Evolutionary conservation across 345 rosid species (phyloP).

Genomic region (Diplotaxis tenuifolia): DNA sequence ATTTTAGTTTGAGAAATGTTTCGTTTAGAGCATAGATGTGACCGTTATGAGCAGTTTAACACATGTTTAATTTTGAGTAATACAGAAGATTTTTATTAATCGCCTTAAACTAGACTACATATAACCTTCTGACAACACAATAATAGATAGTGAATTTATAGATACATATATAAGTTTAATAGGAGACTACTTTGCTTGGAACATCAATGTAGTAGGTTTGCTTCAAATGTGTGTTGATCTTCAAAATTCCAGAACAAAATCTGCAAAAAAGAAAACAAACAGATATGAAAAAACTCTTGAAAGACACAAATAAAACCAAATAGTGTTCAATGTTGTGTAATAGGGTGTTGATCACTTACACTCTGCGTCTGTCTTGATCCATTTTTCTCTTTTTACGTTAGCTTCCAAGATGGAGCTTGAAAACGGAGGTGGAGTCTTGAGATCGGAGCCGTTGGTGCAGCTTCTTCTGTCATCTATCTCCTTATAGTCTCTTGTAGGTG

Average conservation of each 20-base stretch:
- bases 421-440: background rate
- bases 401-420: background rate
- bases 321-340: too few species aligned
- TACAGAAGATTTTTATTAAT: constrained; percentile 5
- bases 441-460: constrained; percentile 8
- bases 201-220: background rate
- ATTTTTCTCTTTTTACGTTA: constrained; percentile 18
- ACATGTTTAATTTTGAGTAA: background rate
- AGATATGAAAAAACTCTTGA: background rate
- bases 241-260: constrained; percentile 32
- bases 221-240: constrained; percentile 11
- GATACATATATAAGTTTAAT: background rate
- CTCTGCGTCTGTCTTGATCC: constrained; percentile 36
- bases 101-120: constrained; percentile 9
- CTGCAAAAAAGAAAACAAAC: constrained; percentile 25
- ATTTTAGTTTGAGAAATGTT: background rate
- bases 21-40: background rate
- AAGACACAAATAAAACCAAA: background rate
- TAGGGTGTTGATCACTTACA: constrained; percentile 32
- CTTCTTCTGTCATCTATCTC: background rate
- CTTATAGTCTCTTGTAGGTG: constrained; percentile 15
- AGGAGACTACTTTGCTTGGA: background rate
- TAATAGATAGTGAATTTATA: background rate
- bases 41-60: background rate
- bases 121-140: background rate